Conservation (phyloP, 2,329 filamentous ascomycete species). For the Trichoderma lentiforme region DNA sequence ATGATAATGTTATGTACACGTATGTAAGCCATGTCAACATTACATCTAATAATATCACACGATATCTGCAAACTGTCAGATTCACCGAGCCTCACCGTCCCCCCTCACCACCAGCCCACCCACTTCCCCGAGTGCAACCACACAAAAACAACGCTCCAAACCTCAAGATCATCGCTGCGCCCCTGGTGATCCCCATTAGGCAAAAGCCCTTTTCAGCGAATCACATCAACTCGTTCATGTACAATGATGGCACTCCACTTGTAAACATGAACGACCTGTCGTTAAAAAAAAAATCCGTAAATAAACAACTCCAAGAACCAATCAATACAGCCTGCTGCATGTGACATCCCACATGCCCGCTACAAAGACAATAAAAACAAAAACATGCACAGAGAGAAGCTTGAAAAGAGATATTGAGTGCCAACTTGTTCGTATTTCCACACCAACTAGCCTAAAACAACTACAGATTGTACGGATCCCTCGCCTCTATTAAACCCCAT, state of each 20-base stretch:
- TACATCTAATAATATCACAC: not conserved
- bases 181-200: slow-evolving; percentile 16
- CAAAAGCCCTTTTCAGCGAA: not conserved
- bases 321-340: not conserved
- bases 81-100: slow-evolving; percentile 15
- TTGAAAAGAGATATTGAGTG: not conserved
- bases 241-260: not conserved
- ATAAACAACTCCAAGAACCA: not conserved
- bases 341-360: not conserved
- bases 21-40: not conserved
- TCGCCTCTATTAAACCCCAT: not conserved
- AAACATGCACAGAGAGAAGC: not conserved
- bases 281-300: not conserved
- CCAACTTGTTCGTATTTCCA: slow-evolving; percentile 16
- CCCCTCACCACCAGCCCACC: not conserved
- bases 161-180: slow-evolving; percentile 4
- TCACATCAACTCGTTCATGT: not conserved
- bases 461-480: slow-evolving; percentile 4
- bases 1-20: too few species aligned
- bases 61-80: not conserved
- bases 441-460: not conserved
- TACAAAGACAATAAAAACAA: not conserved
- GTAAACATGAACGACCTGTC: not conserved
- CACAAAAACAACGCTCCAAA: not conserved
- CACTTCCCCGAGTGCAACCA: not conserved